Evolutionary conservation across 495 filamentous ascomycete species (phyloP).

Genomic region (Lasiosphaeriaceae sp.): DNA sequence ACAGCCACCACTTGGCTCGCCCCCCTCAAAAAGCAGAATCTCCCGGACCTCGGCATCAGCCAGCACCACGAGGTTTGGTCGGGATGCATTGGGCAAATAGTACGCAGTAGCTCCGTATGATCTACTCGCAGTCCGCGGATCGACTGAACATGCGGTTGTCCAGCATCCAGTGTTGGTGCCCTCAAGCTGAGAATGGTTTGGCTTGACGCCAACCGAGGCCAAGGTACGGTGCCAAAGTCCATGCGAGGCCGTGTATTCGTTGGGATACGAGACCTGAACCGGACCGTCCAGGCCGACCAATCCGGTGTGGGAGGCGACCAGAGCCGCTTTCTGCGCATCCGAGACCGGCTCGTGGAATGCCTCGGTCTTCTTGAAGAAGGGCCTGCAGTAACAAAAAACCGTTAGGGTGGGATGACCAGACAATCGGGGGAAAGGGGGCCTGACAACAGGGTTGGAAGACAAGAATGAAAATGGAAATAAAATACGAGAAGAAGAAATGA

Average conservation of each 20-base stretch:
- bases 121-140: constrained; percentile 32
- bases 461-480: too few relatives aligned
- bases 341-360: not conserved
- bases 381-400: not conserved
- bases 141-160: constrained; percentile 41
- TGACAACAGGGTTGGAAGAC: not conserved
- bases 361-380: not conserved
- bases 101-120: constrained; percentile 46
- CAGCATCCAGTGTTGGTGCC: constrained; percentile 45
- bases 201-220: not conserved
- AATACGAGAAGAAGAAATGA: too few relatives aligned
- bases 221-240: not conserved
- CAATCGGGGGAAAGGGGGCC: not conserved
- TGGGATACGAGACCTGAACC: not conserved
- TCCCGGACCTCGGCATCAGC: constrained; percentile 36
- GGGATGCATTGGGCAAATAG: constrained; percentile 30
- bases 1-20: constrained; percentile 1
- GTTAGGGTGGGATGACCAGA: not conserved
- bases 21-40: constrained; percentile 29
- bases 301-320: not conserved
- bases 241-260: not conserved
- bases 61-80: constrained; percentile 40
- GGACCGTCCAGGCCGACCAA: not conserved
- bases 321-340: not conserved
- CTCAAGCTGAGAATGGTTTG: constrained; percentile 33